These are phyloP conservation scores for Marchantia paleacea DNA, from an alignment of 225 moss, liverwort and hornwort genomes.

Conservation along the genomic window DNA sequence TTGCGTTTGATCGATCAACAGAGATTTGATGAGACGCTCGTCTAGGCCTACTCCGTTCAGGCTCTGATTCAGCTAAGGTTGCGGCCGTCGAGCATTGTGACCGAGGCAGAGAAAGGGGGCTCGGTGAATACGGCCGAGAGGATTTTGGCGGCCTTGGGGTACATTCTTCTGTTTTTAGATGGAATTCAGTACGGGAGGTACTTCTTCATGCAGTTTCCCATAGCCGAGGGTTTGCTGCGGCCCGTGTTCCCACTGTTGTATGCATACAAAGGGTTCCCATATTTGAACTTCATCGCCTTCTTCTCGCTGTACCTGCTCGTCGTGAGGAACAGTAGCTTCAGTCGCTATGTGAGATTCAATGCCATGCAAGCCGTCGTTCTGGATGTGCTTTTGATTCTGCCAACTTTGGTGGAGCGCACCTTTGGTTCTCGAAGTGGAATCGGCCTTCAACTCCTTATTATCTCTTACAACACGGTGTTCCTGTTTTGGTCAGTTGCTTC, in stretches of 20 bases:
- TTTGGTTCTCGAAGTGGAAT: constrained; percentile 83
- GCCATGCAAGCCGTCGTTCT: constrained; percentile 96
- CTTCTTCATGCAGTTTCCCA: constrained; percentile 80
- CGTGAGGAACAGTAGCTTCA: constrained; percentile 78
- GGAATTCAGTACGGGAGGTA: constrained; percentile 97
- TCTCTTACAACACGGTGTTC: constrained; percentile 83
- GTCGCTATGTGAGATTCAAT: constrained; percentile 93
- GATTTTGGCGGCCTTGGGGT: constrained; percentile 72
- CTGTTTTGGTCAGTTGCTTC: constrained; percentile 77
- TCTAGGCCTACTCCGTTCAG: no score
- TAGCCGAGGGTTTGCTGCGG: constrained; percentile 60
- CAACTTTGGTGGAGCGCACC: constrained; percentile 82
- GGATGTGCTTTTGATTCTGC: constrained; percentile 91
- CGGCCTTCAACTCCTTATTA: constrained; percentile 79
- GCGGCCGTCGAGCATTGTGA: constrained; percentile 16
- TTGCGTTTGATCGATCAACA: no score
- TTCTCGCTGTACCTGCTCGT: constrained; percentile 87
- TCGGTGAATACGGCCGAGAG: constrained; percentile 74
- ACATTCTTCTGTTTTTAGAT: constrained; percentile 79
- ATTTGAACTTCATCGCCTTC: constrained; percentile 93
- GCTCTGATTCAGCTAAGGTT: no score
- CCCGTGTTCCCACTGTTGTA: constrained; percentile 79
- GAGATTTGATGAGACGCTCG: no score
- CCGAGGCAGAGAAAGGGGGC: constrained; percentile 40
- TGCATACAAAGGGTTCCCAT: constrained; percentile 89